Conservation (phyloP, 208 protist genomes). For the Trypanosoma scelopori region DNA sequence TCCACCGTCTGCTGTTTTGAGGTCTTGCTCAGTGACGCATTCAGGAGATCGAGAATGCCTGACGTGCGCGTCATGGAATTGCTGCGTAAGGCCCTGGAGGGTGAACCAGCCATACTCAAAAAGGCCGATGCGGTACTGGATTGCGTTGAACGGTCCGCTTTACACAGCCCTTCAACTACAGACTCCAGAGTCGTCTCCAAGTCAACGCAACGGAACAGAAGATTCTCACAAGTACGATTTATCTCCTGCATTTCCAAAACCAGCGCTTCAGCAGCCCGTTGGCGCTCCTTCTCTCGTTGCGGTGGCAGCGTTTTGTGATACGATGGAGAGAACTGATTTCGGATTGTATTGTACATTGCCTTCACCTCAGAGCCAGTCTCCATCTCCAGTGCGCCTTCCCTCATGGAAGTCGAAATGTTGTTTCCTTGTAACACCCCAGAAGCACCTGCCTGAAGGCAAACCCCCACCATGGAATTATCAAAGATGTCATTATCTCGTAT, state of each 20-base stretch:
- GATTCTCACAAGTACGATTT: constrained; percentile 9
- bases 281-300: constrained; percentile 58
- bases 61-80: no score
- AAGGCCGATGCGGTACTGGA: neutral
- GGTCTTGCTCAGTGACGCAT: no score
- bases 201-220: neutral
- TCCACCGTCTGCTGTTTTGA: neutral
- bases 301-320: constrained; percentile 58
- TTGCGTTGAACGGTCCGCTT: neutral
- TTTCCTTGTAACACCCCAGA: constrained; percentile 66
- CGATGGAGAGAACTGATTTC: constrained; percentile 87
- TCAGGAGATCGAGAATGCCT: no score
- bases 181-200: constrained; percentile 2
- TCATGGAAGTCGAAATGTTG: constrained; percentile 59
- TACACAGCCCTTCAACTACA: neutral
- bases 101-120: neutral
- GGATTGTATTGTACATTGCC: constrained; percentile 62
- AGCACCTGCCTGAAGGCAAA: constrained; percentile 43
- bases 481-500: constrained; percentile 77
- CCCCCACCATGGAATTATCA: constrained; percentile 63
- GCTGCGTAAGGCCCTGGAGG: constrained; percentile 1
- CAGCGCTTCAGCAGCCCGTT: constrained; percentile 33
- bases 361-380: constrained; percentile 53
- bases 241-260: constrained; percentile 34
- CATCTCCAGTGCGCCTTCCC: constrained; percentile 61